Evolutionary conservation across 495 filamentous ascomycete genomes (phyloP), one percentile per base, ranked within the genome.

Genomic region (Podospora fimiseda): DNA sequence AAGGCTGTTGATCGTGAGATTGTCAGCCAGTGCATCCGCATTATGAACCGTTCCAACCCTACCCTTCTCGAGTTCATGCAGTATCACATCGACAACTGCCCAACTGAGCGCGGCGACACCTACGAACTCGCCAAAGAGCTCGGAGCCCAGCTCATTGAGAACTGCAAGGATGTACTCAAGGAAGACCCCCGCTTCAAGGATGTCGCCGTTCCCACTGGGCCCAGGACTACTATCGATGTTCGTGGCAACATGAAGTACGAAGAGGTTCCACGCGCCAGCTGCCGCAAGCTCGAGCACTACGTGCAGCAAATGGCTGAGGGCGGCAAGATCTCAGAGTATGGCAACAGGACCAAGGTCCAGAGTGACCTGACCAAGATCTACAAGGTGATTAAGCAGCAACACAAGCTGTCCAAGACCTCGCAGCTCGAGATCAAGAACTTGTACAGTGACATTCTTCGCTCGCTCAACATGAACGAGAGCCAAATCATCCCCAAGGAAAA

Each of bases 11-110:
- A 99, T 61, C 87, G 93, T 46, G 93, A 99, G 70, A 99, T 96
- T 65, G 93, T 99, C 60, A 95, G 90, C 68, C 90, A 88, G 62
- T 97, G 93, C 70, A 99, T 99, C 64, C 87, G 87, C 52, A 90
- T 99, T 73, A 99, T 99, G 93, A 99, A 96, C 74, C 87, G 92
- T 22, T 95, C 93, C 20, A 99, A 96, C 62, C 94, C 93, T 2
- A 81, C 86, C 16, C 83, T 99, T 9, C 79, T 99, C 42, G 92
- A 99, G 57, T 97, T 96, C 72, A 99, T 99, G 93, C 94, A 97
- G 60, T 96, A 99, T 59, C 93, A 99, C 75, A 97, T 99, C 68
- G 94, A 99, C 63, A 90, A 96, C 74, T 97, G 93, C 74, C 93
- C 93, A 5, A 90, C 93, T 1, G 90, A 97, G 58, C 85, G 90